Conservation (phyloP, 2,329 filamentous ascomycete species). For the Amauroascus niger region DNA sequence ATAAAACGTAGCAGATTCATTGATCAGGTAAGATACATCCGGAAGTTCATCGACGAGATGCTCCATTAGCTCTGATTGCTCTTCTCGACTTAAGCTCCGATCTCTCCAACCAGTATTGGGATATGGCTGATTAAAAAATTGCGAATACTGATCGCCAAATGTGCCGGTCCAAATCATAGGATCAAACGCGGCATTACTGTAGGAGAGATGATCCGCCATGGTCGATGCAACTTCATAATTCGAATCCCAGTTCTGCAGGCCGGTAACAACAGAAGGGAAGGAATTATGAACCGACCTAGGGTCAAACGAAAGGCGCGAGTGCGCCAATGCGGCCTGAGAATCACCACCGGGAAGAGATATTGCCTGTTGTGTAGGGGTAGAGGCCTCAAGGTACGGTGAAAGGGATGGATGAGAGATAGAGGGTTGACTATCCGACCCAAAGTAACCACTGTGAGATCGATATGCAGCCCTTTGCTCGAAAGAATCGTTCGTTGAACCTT, state of each 20-base stretch:
- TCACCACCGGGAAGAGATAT: slow-evolving; percentile 20
- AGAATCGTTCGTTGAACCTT: not conserved
- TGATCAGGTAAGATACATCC: slow-evolving; percentile 35
- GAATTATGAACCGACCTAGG: slow-evolving; percentile 33
- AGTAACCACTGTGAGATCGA: not conserved
- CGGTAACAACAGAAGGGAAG: slow-evolving; percentile 34
- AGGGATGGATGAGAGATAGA: slow-evolving; percentile 17
- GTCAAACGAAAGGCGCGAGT: slow-evolving; percentile 24
- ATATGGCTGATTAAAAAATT: slow-evolving; percentile 40
- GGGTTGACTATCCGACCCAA: slow-evolving; percentile 15
- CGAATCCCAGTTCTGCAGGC: slow-evolving; percentile 36
- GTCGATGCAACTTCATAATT: slow-evolving; percentile 33
- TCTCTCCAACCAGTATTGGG: slow-evolving; percentile 44
- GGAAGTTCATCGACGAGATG: slow-evolving; percentile 55
- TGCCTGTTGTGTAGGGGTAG: slow-evolving; percentile 9
- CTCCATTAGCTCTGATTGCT: slow-evolving; percentile 75
- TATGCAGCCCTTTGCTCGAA: not conserved
- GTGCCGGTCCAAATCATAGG: slow-evolving; percentile 35
- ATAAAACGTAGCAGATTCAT: slow-evolving; percentile 36
- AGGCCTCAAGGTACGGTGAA: not conserved
- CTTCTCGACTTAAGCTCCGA: slow-evolving; percentile 64
- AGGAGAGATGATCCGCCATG: slow-evolving; percentile 29
- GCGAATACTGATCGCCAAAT: slow-evolving; percentile 40
- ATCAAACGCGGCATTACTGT: slow-evolving; percentile 28
- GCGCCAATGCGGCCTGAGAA: slow-evolving; percentile 2